phyloP scores from a whole-genome alignment of 2,329 filamentous ascomycete species.

The Myriosclerotinia curreyana region DNA sequence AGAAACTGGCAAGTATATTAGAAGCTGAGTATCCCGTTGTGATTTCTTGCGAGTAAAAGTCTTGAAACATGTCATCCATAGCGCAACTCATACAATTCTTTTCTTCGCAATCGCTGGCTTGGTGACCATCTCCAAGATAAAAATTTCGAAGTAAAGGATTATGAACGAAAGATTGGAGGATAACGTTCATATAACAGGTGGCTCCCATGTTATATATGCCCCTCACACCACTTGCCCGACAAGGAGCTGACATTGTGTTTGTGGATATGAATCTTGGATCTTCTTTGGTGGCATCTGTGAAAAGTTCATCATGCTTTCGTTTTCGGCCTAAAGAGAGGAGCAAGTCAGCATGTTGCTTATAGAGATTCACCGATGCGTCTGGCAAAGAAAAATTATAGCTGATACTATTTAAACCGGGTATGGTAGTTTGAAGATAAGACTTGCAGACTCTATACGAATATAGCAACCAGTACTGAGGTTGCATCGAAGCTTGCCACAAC shows the following conservation, averaged over 20 bases:
- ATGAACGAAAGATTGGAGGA: constrained; percentile 88
- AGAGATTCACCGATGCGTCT: background rate
- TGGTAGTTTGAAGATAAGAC: background rate
- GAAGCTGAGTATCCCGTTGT: constrained; percentile 89
- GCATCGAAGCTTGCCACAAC: constrained; percentile 4
- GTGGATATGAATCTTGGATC: constrained; percentile 72
- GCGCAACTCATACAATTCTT: constrained; percentile 65
- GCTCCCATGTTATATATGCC: constrained; percentile 98
- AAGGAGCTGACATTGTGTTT: constrained; percentile 78
- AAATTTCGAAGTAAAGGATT: constrained; percentile 90
- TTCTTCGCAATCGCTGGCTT: constrained; percentile 66
- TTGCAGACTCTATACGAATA: background rate
- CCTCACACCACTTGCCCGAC: constrained; percentile 80
- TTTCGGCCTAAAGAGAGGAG: constrained; percentile 55
- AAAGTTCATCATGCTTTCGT: constrained; percentile 70
- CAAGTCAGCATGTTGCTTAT: constrained; percentile 16
- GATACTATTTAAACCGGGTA: background rate
- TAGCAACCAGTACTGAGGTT: background rate
- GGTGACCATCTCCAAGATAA: constrained; percentile 88
- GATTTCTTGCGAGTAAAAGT: constrained; percentile 69
- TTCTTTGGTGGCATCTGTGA: constrained; percentile 62
- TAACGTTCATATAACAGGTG: constrained; percentile 97
- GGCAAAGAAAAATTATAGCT: background rate
- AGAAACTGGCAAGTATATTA: constrained; percentile 83
- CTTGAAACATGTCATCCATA: constrained; percentile 72